Percentiles rank a stretch among this genome's conserved stretches.
Evolutionary conservation across 202 grass and related monocot species (phyloP).

Genomic region (Zizania palustris): DNA sequence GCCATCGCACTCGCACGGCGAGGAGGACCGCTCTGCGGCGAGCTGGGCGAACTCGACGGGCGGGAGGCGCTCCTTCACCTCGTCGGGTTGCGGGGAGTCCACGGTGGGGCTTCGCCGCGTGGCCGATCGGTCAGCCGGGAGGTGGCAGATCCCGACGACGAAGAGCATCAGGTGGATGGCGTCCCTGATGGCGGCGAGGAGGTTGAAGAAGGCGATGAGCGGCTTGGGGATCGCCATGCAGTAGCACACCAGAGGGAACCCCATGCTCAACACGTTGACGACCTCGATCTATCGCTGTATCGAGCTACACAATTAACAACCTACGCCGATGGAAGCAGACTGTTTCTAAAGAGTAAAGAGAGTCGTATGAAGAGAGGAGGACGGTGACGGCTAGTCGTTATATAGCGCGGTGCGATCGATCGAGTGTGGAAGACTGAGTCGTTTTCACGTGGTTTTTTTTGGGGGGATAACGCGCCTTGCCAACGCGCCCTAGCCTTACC

Average conservation of each 20-base stretch:
- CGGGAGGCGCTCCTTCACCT: constrained; percentile 56
- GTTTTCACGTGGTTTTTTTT: constrained; percentile 33
- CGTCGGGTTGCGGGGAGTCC: constrained; percentile 27
- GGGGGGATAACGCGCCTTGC: neutral
- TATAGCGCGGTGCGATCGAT: too few relatives aligned
- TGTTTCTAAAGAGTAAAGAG: too few relatives aligned
- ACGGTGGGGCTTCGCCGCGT: neutral
- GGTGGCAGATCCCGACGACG: constrained; percentile 44
- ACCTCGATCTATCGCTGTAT: too few relatives aligned
- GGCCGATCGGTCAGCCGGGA: neutral
- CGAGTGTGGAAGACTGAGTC: neutral
- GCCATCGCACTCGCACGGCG: neutral
- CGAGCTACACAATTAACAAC: neutral
- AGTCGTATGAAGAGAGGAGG: neutral
- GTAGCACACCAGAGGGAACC: constrained; percentile 68
- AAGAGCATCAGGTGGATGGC: constrained; percentile 45
- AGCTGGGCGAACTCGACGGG: constrained; percentile 45
- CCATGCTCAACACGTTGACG: constrained; percentile 62
- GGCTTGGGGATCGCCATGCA: constrained; percentile 55
- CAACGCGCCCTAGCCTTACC: too few relatives aligned
- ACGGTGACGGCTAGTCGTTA: constrained; percentile 16
- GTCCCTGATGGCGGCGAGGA: constrained; percentile 37
- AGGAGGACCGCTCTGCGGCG: neutral
- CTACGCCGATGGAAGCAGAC: too few relatives aligned
- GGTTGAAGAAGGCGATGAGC: constrained; percentile 47